phyloP scores from a whole-genome alignment of 768 basidiomycete genomes.

The Polyporus arcularius region DNA sequence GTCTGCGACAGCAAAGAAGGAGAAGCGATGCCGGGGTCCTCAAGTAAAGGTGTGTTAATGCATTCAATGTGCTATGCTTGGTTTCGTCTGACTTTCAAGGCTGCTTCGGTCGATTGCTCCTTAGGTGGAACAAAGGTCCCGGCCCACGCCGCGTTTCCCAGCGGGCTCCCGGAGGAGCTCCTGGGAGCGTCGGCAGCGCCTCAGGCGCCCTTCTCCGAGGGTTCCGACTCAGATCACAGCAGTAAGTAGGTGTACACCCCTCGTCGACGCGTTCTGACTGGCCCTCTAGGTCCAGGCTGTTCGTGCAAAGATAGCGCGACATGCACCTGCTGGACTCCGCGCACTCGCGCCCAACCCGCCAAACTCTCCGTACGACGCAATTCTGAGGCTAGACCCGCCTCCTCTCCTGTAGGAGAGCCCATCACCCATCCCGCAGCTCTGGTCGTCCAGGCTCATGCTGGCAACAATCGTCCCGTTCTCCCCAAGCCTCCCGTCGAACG shows the following conservation, averaged over 20 bases:
- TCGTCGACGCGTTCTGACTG: background rate
- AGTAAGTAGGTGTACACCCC: slow-evolving; percentile 31
- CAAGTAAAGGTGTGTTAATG: slow-evolving; percentile 64
- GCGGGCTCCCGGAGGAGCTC: slow-evolving; percentile 66
- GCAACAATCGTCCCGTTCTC: slow-evolving; percentile 57
- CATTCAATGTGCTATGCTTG: slow-evolving; percentile 12
- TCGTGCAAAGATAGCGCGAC: slow-evolving; percentile 44
- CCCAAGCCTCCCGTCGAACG: slow-evolving; percentile 49
- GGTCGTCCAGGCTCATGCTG: slow-evolving; percentile 23
- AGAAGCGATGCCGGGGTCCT: background rate
- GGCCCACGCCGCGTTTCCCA: slow-evolving; percentile 76
- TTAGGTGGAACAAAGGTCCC: slow-evolving; percentile 61
- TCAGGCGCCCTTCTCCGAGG: slow-evolving; percentile 44
- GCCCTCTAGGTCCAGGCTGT: slow-evolving; percentile 37
- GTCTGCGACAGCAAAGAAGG: slow-evolving; percentile 30
- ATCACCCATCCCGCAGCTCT: slow-evolving; percentile 25
- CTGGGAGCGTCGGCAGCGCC: slow-evolving; percentile 64
- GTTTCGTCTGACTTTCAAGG: slow-evolving; percentile 47
- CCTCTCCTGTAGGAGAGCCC: slow-evolving; percentile 1
- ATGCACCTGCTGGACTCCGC: slow-evolving; percentile 61
- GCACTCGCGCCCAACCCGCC: slow-evolving; percentile 15
- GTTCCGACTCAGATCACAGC: slow-evolving; percentile 63
- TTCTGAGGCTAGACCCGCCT: slow-evolving; percentile 5
- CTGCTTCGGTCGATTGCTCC: slow-evolving; percentile 18
- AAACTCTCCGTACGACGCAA: slow-evolving; percentile 7